Evolutionary conservation across 495 filamentous ascomycete genomes (phyloP).

Genomic region (Sordaria brevicollis): DNA sequence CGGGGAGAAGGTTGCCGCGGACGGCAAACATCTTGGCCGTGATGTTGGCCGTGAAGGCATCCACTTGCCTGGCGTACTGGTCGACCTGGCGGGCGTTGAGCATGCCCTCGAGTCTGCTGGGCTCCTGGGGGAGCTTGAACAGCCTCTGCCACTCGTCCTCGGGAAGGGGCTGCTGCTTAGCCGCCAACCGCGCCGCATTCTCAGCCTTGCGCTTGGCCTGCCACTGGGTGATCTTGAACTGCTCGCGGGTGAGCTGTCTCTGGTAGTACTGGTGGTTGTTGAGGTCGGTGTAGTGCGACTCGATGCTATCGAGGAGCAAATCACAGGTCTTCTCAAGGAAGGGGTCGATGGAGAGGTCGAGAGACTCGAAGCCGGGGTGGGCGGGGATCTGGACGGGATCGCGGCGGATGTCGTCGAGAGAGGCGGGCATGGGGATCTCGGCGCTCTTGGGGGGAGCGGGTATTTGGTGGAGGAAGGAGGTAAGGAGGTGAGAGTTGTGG

Average conservation of each 20-base stretch:
- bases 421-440: conserved; percentile 61
- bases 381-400: conserved; percentile 50
- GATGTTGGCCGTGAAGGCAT: conserved; percentile 86
- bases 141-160: conserved; percentile 97
- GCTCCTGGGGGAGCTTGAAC: conserved; percentile 94
- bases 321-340: conserved; percentile 99
- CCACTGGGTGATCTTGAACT: conserved; percentile 92
- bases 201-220: conserved; percentile 91
- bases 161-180: conserved; percentile 80
- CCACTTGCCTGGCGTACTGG: conserved; percentile 94
- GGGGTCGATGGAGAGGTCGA: conserved; percentile 90
- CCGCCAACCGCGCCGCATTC: conserved; percentile 70
- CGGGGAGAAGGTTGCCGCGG: conserved; percentile 55
- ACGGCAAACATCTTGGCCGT: conserved; percentile 98
- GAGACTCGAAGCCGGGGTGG: conserved; percentile 74
- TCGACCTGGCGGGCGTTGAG: conserved; percentile 92
- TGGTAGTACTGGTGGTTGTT: conserved; percentile 99
- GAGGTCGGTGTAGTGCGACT: conserved; percentile 93
- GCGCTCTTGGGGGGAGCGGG: conserved; percentile 42
- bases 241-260: conserved; percentile 87
- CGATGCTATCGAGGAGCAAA: conserved; percentile 88
- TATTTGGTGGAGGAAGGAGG: conserved; percentile 86
- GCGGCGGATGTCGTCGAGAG: conserved; percentile 59
- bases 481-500: conserved; percentile 96
- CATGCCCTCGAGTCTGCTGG: conserved; percentile 82